Base-by-base conservation (phyloP, 768 basidiomycete species). In the Calocera viscosa region DNA sequence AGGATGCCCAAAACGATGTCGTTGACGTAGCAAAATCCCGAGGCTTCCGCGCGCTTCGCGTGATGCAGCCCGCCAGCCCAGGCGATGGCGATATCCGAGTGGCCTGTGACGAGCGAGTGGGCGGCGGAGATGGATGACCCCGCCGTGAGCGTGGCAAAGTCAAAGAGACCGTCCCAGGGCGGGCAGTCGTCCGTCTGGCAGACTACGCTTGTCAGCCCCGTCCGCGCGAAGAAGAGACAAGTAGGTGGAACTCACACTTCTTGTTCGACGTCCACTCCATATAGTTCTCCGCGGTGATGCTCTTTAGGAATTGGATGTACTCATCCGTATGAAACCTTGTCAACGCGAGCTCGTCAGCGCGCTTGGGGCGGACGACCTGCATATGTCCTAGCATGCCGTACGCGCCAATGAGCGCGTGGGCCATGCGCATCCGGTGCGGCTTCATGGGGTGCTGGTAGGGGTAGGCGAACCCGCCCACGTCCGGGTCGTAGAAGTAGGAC, bases 21-120 rank as follows among this genome's bases (percentile, higher is more conserved):
- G 76, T 99, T 99, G 77, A 98, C 88, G 80, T 98, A 99, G 81
- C 96, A 99, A 78, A 99, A 99, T 16, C 96, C 96, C 7, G 90
- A 91, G 0, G 95, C 96, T 78, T 97, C 96, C 66, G 90, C 85
- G 76, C 97, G 98, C 79, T 99, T 99, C n/a, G 96, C 96, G 76
- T 99, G 96, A 77, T 99, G 96, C 2, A 99, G 82, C 1, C 96
- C 96, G 10, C 96, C 96, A 0, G 96, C 93, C 96, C 94, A 97
- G 77, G 97, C 96, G 69, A 97, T 91, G 0, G 88, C 87, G 60
- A 89, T 84, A 71, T 90, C 88, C 1, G 93, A 82, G 0, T 88
- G 81, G 1, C 94, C 94, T 2, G 84, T 83, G 60, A 88, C 82
- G 68, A 98, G 81, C 24, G 88, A 81, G 69, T 90, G 83, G 0